Evolutionary conservation across 768 basidiomycete genomes (phyloP).

Genomic region (Termitomyces sp.): DNA sequence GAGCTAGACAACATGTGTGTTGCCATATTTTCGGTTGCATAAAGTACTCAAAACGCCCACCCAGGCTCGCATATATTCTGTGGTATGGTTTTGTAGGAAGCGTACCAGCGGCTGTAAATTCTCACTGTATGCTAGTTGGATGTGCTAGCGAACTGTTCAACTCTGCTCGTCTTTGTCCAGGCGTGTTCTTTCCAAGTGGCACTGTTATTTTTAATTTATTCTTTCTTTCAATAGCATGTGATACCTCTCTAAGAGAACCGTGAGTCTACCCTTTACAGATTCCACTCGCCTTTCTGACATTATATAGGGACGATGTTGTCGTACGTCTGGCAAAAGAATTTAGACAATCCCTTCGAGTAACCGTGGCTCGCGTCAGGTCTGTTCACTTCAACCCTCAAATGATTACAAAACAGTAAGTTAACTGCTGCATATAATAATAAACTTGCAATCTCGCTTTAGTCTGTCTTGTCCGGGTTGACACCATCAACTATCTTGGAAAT

Average conservation of each 20-base stretch:
- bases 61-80: conserved; percentile 87
- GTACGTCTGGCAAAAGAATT: conserved; percentile 28
- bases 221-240: conserved; percentile 53
- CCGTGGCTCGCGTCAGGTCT: conserved; percentile 41
- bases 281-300: not conserved
- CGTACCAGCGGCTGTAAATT: not conserved
- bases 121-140: conserved; percentile 37
- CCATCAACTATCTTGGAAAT: conserved; percentile 78
- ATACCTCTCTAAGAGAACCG: conserved; percentile 77
- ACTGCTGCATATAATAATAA: conserved; percentile 27
- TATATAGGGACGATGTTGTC: conserved; percentile 54
- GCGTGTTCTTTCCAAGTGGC: conserved; percentile 23
- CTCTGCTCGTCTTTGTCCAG: conserved; percentile 72
- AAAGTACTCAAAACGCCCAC: not conserved
- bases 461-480: conserved; percentile 75
- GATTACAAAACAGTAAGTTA: conserved; percentile 79
- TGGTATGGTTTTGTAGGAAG: conserved; percentile 32
- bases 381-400: conserved; percentile 79
- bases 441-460: conserved; percentile 36
- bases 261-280: conserved; percentile 23
- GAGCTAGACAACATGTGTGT: conserved; percentile 21
- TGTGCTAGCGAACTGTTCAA: conserved; percentile 85
- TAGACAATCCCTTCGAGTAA: not conserved
- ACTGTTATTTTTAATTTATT: not conserved
- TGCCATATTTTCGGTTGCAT: not conserved